Evolutionary conservation across 2,329 filamentous ascomycete species (phyloP), one percentile per base, ranked within the genome.

Genomic region (Coniochaeta pulveracea): DNA sequence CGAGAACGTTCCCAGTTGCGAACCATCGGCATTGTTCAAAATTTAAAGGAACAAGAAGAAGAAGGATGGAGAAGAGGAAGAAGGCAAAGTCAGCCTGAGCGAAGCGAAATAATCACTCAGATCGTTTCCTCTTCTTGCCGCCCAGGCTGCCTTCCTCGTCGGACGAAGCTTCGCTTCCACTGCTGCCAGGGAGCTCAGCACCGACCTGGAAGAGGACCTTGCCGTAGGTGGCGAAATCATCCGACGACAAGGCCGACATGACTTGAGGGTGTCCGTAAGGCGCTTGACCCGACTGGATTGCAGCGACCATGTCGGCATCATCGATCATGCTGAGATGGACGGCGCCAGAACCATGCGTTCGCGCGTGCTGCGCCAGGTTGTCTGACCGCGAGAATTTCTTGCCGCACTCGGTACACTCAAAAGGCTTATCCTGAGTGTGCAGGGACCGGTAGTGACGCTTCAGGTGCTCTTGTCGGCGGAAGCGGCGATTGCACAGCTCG

Each of bases 311-410:
- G 4, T 85, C 80, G 26, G 71, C 70, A 35, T 80, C 72, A 43
- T 89, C 84, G 32, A 93, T 69, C 32, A 95, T 72, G 49, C 85
- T 84, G 80, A 96, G 89, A 50, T 93, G 79, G 44, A 95, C 83
- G 40, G 86, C 84, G 40, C 86, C 85, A 38, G 79, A 81, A 36
- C 86, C 86, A 52, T 98, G 91, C 4, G 91, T 98, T 42, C 91
- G 78, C 43, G 91, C 80, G 56, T 98, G 91, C 63, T 98, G 91
- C 16, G 86, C 84, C 11, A 98, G 74, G 67, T 98, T 98, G 63
- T 98, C 91, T 47, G 85, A 93, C 49, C 91, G 81, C 14, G 89
- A 96, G 65, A 96, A 98, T 69, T 93, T 95, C 80, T 98, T 98
- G 48, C 91, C 89, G 52, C 91, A 98, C 64, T 98, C 89, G 44